Conservation (phyloP, 805 yeast species). For the Candida quercuum region DNA sequence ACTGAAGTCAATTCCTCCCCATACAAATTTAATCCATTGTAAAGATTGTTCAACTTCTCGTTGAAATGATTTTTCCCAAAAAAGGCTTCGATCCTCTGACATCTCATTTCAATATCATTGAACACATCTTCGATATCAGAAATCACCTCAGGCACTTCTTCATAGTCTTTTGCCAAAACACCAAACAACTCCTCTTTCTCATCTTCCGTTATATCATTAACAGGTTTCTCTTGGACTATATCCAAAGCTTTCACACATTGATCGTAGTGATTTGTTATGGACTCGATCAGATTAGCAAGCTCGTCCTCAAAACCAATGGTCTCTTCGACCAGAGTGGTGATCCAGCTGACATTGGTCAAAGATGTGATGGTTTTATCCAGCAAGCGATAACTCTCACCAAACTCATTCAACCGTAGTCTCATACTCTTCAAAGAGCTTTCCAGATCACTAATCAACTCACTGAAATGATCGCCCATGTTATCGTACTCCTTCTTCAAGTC, state of each 20-base stretch:
- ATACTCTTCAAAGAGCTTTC: conserved; percentile 6
- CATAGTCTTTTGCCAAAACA: conserved; percentile 46
- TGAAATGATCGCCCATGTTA: conserved; percentile 20
- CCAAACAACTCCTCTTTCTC: conserved; percentile 36
- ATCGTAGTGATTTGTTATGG: conserved; percentile 79
- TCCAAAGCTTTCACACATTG: conserved; percentile 54
- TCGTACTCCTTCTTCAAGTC: conserved; percentile 24
- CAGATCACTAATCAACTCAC: conserved; percentile 18
- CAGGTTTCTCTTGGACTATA: conserved; percentile 27
- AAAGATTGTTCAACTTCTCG: conserved; percentile 18
- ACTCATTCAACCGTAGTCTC: not conserved
- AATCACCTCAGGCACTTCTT: conserved; percentile 53
- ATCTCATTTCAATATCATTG: conserved; percentile 21
- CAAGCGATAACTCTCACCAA: conserved; percentile 6
- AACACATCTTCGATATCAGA: conserved; percentile 37
- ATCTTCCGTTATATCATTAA: conserved; percentile 15
- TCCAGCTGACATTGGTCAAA: not conserved
- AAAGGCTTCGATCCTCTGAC: conserved; percentile 24
- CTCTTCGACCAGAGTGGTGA: conserved; percentile 28
- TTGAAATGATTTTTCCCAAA: conserved; percentile 25
- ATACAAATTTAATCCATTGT: conserved; percentile 22
- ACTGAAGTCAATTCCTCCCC: conserved; percentile 9
- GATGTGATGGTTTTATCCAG: conserved; percentile 36
- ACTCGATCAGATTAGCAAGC: conserved; percentile 60
- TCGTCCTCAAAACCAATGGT: conserved; percentile 56